Evolutionary conservation across 2,329 filamentous ascomycete species (phyloP), one percentile per base, ranked within the genome.

Genomic region (Fusarium lateritium): DNA sequence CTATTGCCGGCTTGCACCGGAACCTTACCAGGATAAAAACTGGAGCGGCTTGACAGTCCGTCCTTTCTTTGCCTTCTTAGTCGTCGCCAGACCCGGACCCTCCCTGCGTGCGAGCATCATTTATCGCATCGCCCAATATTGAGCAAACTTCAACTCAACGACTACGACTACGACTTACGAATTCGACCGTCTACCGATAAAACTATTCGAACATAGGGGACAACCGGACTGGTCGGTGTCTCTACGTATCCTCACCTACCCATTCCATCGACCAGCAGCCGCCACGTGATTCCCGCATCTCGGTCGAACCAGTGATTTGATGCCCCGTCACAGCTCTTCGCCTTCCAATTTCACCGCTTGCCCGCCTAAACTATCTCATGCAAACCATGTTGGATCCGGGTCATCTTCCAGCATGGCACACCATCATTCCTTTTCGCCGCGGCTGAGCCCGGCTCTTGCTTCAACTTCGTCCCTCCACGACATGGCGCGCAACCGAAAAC

Each of bases 401-500:
- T 54, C 67, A 57, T 65, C 62, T 63, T 73, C 65, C 69, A 75
- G 57, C 73, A 80, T 80, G 79, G 76, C 77, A 69, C 73, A 74
- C 61, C 69, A 71, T 63, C 62, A 71, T 73, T 77, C 75, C 65
- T 73, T 76, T 71, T 73, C 75, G 57, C 70, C 69, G 60, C 75
- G 77, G 55, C 69, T 78, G 70, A 73, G 72, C 46, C 73, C 78
- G 50, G 73, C 76, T 44, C 67, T 69, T 28, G 69, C 76, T 15
- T 79, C 79, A 31, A 78, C 73, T 19, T 78, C 79, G 39, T 81
- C 80, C 8, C 75, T 81, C 56, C 69, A 75, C 63, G 80, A 83
- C 38, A 77, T 77, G 72, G 75, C 75, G 7, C 75, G 76, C 64
- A 77, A 79, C 63, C 82, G 79, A 68, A 87, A 86, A 68, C 80